phyloP scores from a whole-genome alignment of 164 flowering plant genomes.

The Cinnamomum micranthum region DNA sequence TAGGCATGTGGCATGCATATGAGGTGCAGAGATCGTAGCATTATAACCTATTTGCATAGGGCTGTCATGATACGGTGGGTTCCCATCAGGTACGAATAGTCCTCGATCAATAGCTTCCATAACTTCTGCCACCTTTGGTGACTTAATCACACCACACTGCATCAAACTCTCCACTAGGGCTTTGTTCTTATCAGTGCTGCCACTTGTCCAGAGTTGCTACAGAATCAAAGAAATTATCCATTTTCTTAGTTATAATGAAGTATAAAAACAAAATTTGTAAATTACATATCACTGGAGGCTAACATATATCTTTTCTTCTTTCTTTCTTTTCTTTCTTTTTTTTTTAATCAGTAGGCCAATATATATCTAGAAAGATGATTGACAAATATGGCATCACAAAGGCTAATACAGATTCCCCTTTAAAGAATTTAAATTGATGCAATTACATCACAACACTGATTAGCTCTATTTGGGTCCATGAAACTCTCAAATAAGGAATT shows the following conservation, averaged over 20 bases:
- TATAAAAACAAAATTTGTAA: background rate
- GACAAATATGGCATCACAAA: too few species aligned
- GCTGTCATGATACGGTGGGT: constrained; percentile 63
- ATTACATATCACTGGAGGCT: too few species aligned
- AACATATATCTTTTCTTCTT: too few species aligned
- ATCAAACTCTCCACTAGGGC: constrained; percentile 63
- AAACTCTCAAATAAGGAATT: too few species aligned
- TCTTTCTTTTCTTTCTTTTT: too few species aligned
- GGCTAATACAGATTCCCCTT: too few species aligned
- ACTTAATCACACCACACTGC: constrained; percentile 57
- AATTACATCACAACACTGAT: too few species aligned
- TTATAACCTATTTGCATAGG: constrained; percentile 88
- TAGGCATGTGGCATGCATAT: constrained; percentile 94
- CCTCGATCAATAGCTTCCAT: constrained; percentile 77
- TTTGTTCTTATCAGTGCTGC: constrained; percentile 41
- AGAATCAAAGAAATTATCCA: constrained; percentile 15
- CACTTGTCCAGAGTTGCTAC: constrained; percentile 48
- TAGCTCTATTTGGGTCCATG: too few species aligned
- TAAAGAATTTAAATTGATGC: too few species aligned
- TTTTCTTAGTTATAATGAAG: background rate
- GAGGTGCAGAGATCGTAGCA: constrained; percentile 97
- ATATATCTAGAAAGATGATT: background rate
- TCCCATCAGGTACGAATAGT: constrained; percentile 41
- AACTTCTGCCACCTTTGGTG: constrained; percentile 65
- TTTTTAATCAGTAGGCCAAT: too few species aligned